Conservation (phyloP, 768 basidiomycete genomes). For the Mrakia frigida region DNA sequence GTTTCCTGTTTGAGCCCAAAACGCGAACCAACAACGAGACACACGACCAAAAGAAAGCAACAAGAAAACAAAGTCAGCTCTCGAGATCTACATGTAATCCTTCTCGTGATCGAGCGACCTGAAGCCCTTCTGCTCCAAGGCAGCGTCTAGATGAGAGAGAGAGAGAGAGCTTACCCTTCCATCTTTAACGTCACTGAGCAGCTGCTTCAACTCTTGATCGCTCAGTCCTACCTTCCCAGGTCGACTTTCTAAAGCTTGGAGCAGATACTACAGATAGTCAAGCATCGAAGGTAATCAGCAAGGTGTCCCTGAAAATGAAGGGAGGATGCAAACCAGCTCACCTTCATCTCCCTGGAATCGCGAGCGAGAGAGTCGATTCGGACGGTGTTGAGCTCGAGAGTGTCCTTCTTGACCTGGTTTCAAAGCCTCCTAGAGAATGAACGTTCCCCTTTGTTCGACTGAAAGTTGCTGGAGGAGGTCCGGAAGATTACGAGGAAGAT, state of each 20-base stretch:
- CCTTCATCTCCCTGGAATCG: conserved; percentile 19
- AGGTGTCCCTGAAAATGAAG: neutral
- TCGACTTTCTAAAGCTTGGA: conserved; percentile 76
- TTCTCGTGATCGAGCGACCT: neutral
- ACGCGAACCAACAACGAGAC: neutral
- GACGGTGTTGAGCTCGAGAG: neutral
- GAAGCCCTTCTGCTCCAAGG: too few species aligned
- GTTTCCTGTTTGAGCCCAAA: conserved; percentile 37
- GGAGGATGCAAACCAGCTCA: neutral
- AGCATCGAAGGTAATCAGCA: neutral
- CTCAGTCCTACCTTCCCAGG: conserved; percentile 58
- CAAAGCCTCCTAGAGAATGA: too few species aligned
- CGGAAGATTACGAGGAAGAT: too few species aligned
- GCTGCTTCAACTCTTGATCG: conserved; percentile 69
- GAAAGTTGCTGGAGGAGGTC: too few species aligned
- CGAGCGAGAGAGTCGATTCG: too few species aligned
- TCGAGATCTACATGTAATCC: neutral
- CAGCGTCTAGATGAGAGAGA: neutral
- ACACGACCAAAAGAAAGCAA: neutral
- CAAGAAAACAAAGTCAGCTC: conserved; percentile 25
- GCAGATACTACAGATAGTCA: conserved; percentile 61
- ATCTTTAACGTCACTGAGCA: conserved; percentile 80
- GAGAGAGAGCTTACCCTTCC: conserved; percentile 62
- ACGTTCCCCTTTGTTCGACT: too few species aligned
- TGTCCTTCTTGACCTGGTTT: neutral